Percentiles rank a stretch among this genome's conserved stretches.
phyloP scores from a whole-genome alignment of 768 basidiomycete species.

The Serendipita sp. region DNA sequence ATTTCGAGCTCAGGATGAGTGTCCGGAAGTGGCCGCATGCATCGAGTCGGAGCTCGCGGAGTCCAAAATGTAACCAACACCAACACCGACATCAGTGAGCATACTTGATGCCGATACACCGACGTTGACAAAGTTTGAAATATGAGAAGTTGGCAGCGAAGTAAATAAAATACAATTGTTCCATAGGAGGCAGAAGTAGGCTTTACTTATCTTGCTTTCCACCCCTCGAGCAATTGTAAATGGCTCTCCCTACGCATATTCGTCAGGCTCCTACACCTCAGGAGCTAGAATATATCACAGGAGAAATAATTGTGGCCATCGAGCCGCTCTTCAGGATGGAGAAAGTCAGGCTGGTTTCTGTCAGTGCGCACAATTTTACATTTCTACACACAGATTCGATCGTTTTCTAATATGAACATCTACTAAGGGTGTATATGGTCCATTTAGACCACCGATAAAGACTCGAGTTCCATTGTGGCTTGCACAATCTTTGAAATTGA shows the following conservation, averaged over 20 bases:
- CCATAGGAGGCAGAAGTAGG: too few relatives aligned
- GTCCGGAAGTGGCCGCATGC: slow-evolving; percentile 22
- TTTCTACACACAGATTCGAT: not conserved
- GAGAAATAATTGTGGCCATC: slow-evolving; percentile 69
- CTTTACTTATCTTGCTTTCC: not conserved
- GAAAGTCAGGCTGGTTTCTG: slow-evolving; percentile 80
- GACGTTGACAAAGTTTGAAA: too few relatives aligned
- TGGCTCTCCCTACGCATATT: slow-evolving; percentile 65
- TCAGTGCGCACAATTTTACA: slow-evolving; percentile 21
- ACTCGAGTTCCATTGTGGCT: slow-evolving; percentile 89
- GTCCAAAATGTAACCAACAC: not conserved
- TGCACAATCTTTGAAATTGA: slow-evolving; percentile 81
- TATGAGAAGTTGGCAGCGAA: too few relatives aligned
- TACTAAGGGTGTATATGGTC: slow-evolving; percentile 76
- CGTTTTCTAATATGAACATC: slow-evolving; percentile 4
- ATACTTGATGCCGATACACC: too few relatives aligned
- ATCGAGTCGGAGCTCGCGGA: slow-evolving; percentile 9
- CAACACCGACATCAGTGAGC: not conserved
- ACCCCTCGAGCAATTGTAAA: slow-evolving; percentile 16
- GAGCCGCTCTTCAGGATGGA: slow-evolving; percentile 84
- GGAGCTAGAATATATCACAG: slow-evolving; percentile 80
- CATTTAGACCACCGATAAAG: slow-evolving; percentile 74
- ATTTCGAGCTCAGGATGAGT: slow-evolving; percentile 38
- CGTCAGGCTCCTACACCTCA: slow-evolving; percentile 60
- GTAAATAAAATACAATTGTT: too few relatives aligned